Conservation (phyloP, 2,329 filamentous ascomycete genomes). For the Colletotrichum somersetense region DNA sequence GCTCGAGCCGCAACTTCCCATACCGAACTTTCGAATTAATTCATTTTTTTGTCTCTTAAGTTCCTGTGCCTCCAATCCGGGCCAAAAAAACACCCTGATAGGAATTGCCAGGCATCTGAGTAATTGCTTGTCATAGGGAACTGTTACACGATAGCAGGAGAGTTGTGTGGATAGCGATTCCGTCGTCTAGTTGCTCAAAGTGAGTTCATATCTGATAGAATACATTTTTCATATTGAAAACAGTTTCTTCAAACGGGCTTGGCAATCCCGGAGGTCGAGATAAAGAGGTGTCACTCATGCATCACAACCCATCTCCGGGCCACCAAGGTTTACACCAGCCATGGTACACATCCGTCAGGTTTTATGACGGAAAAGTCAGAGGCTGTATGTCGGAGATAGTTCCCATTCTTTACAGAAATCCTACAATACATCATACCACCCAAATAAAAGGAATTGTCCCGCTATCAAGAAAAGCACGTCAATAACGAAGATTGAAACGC, state of each 20-base stretch:
- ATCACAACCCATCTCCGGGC: background rate
- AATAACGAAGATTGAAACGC: background rate
- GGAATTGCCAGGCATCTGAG: too few relatives aligned
- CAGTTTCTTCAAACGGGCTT: background rate
- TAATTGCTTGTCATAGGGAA: rapidly evolving
- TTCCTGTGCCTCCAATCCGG: background rate
- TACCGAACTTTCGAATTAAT: background rate
- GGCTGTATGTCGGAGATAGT: background rate
- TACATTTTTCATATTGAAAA: too few relatives aligned
- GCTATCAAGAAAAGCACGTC: background rate
- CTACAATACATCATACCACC: too few relatives aligned
- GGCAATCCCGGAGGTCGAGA: constrained; percentile 43
- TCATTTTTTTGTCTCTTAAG: background rate
- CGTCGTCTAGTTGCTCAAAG: too few relatives aligned
- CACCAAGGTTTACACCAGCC: background rate
- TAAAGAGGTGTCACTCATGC: background rate
- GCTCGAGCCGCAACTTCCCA: too few relatives aligned
- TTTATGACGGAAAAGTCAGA: background rate
- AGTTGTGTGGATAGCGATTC: too few relatives aligned
- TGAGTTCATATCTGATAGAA: too few relatives aligned
- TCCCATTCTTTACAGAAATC: too few relatives aligned
- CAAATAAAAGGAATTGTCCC: background rate
- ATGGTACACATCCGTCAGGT: background rate
- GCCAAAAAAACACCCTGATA: background rate
- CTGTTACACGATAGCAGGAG: background rate